Conservation (phyloP, 805 yeast species). For the Lachancea mirantina region DNA sequence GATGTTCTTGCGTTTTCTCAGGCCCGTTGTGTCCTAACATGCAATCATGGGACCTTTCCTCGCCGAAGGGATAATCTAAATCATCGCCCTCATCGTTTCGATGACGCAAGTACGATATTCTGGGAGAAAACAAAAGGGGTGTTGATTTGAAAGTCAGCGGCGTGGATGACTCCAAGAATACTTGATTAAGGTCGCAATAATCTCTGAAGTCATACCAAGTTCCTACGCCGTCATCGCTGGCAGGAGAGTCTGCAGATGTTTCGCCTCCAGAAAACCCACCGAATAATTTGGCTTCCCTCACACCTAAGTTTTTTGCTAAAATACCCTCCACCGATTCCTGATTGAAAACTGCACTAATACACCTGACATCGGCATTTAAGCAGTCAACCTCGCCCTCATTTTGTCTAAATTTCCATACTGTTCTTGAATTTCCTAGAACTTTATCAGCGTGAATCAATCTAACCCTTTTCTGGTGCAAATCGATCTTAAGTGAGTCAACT, state of each 20-base stretch:
- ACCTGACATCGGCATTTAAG: conserved; percentile 59
- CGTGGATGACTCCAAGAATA: conserved; percentile 34
- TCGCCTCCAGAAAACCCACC: conserved; percentile 9
- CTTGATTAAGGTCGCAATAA: conserved; percentile 58
- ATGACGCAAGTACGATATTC: conserved; percentile 55
- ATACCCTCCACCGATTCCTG: conserved; percentile 44
- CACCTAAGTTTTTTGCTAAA: background rate
- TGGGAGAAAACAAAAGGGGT: conserved; percentile 48
- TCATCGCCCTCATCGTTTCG: conserved; percentile 36
- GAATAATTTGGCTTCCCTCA: conserved; percentile 2
- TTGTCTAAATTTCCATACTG: conserved; percentile 48
- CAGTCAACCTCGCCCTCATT: conserved; percentile 66
- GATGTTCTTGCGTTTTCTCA: conserved; percentile 43
- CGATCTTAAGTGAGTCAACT: conserved; percentile 46
- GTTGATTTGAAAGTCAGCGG: conserved; percentile 38
- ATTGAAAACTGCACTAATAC: conserved; percentile 55
- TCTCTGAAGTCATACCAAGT: conserved; percentile 74
- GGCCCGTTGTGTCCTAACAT: conserved; percentile 47
- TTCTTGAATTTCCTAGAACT: conserved; percentile 38
- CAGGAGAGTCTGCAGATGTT: conserved; percentile 3
- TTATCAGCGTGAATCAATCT: conserved; percentile 37
- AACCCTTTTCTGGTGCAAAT: conserved; percentile 51
- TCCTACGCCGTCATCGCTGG: conserved; percentile 9
- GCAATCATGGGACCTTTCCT: conserved; percentile 48
- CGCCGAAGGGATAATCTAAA: conserved; percentile 52